Evolutionary conservation across 805 yeast genomes (phyloP).

Genomic region (Debaryomyces tyrocola): DNA sequence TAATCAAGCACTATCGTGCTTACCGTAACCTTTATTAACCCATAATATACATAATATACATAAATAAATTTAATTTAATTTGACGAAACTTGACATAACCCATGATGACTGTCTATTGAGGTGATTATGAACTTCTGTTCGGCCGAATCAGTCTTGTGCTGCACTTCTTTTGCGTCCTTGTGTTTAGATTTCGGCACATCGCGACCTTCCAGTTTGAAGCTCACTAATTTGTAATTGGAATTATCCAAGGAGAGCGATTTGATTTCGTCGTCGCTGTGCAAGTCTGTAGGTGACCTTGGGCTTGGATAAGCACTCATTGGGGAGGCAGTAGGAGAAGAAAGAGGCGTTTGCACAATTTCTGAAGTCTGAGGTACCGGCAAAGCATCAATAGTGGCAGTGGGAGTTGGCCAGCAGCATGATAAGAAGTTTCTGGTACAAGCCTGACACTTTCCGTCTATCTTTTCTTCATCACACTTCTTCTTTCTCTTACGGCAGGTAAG

Average conservation of each 20-base stretch:
- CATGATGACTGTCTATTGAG: slow-evolving; percentile 28
- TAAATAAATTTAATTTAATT: not conserved
- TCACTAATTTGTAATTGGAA: not conserved
- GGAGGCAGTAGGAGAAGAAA: slow-evolving; percentile 3
- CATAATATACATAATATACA: not conserved
- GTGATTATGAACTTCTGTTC: slow-evolving; percentile 31
- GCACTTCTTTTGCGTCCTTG: slow-evolving; percentile 1
- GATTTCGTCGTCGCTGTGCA: not conserved
- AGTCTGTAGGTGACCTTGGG: not conserved
- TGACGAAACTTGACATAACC: slow-evolving; percentile 7
- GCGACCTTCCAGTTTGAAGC: not conserved
- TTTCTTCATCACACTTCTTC: slow-evolving; percentile 60
- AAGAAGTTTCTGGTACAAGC: slow-evolving; percentile 45
- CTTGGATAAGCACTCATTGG: not conserved
- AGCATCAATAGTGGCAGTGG: not conserved
- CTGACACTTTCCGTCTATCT: slow-evolving; percentile 43
- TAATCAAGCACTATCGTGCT: too few species aligned
- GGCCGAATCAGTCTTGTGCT: slow-evolving; percentile 6
- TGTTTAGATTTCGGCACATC: not conserved
- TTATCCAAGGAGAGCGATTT: not conserved
- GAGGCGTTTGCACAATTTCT: not conserved
- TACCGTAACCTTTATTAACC: not conserved
- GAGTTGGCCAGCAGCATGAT: slow-evolving; percentile 42
- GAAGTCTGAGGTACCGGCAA: not conserved
- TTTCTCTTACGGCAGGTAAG: slow-evolving; percentile 63